These are phyloP conservation scores for Phytophthora citrophthora DNA, from an alignment of 352 stramenopile species.

Conservation along the genomic window DNA sequence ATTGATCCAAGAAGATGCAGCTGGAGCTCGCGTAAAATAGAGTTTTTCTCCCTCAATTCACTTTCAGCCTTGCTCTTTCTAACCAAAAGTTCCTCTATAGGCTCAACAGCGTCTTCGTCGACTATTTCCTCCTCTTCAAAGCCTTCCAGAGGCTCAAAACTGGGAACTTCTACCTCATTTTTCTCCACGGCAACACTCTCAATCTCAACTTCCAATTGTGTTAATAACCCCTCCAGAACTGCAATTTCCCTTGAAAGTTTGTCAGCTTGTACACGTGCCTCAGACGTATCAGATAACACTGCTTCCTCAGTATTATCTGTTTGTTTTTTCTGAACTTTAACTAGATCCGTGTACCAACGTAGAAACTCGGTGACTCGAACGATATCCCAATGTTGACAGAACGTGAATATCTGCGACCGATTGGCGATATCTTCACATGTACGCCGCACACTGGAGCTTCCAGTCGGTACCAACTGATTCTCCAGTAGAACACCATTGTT, in stretches of 20 bases:
- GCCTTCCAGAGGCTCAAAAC: constrained; percentile 1
- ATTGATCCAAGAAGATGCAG: constrained; percentile 63
- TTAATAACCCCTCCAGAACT: constrained; percentile 43
- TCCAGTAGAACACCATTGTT: constrained; percentile 55
- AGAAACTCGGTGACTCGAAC: constrained; percentile 55
- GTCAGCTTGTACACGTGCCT: constrained; percentile 42
- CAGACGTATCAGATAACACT: constrained; percentile 30
- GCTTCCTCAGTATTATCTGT: background rate
- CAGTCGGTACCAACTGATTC: constrained; percentile 19
- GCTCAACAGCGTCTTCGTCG: constrained; percentile 2
- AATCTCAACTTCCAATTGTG: constrained; percentile 54
- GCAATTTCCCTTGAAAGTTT: constrained; percentile 38
- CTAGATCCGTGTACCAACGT: constrained; percentile 62
- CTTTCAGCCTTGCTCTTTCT: constrained; percentile 26
- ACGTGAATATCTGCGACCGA: constrained; percentile 57
- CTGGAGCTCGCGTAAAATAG: constrained; percentile 42
- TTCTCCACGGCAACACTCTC: constrained; percentile 9
- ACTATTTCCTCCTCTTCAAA: constrained; percentile 18
- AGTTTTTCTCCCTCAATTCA: constrained; percentile 42
- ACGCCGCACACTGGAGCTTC: constrained; percentile 30
- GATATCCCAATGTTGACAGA: constrained; percentile 70
- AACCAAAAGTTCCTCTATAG: constrained; percentile 25
- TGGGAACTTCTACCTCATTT: background rate
- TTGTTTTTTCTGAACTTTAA: constrained; percentile 25
- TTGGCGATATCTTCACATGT: constrained; percentile 48